These are phyloP conservation scores for Azolla pinnata DNA, from an alignment of 75 land plant genomes.

Conservation along the genomic window DNA sequence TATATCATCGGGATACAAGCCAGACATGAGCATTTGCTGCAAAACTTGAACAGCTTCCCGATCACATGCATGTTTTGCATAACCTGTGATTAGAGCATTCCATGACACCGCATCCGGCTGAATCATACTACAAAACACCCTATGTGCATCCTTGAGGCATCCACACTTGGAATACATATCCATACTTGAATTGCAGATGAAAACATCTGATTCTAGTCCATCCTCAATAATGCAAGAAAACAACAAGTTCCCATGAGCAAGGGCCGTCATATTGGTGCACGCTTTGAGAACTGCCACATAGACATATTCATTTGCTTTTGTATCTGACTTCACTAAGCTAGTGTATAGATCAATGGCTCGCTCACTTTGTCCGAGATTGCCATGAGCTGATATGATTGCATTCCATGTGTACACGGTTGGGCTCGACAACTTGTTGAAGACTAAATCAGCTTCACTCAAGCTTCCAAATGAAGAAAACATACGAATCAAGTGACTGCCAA, in stretches of 20 bases:
- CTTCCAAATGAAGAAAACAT: constrained; percentile 3
- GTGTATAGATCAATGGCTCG: constrained; percentile 3
- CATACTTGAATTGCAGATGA: constrained; percentile 19
- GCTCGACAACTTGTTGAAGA: constrained; percentile 10
- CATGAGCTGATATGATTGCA: constrained; percentile 9
- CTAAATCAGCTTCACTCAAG: constrained; percentile 1
- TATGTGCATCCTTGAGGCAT: constrained; percentile 4
- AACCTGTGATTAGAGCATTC: constrained; percentile 31
- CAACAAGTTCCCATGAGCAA: constrained; percentile 20
- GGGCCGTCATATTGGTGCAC: constrained; percentile 31
- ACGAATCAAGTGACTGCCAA: constrained; percentile 4
- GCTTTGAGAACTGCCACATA: constrained; percentile 24
- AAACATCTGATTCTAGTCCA: constrained; percentile 14
- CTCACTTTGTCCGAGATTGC: constrained; percentile 5
- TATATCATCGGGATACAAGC: constrained; percentile 18
- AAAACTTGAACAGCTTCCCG: constrained; percentile 30
- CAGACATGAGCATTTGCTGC: constrained; percentile 20
- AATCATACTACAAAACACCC: constrained; percentile 12
- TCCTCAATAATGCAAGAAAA: constrained; percentile 11
- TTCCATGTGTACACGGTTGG: constrained; percentile 7
- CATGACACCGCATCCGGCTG: constrained; percentile 22
- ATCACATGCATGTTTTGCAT: constrained; percentile 29
- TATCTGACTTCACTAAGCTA: neutral
- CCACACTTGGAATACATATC: constrained; percentile 39
- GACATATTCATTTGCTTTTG: constrained; percentile 8